A percentile compares a stretch with the other conserved stretches of the same genome.
Conservation (phyloP, 1,139 yeast species). For the Protomyces macrosporus region DNA sequence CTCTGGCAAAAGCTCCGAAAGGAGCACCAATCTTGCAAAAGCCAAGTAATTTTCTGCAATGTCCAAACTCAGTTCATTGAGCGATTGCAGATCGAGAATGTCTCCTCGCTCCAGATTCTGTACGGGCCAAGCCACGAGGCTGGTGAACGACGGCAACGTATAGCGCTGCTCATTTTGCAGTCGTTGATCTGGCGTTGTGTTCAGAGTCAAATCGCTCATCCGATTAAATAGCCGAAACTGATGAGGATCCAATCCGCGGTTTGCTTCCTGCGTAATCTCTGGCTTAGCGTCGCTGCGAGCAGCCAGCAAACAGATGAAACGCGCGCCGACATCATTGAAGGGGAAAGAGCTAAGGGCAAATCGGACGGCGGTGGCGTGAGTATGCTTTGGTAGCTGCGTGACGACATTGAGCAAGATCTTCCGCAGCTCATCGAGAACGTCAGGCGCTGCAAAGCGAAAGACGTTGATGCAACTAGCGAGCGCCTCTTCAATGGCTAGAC, state of each 20-base stretch:
- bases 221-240: conserved; percentile 45
- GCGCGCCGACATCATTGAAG: conserved; percentile 63
- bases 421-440: conserved; percentile 47
- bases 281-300: conserved; percentile 53
- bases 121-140: background rate
- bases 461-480: conserved; percentile 56
- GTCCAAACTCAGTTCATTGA: background rate
- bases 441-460: conserved; percentile 44
- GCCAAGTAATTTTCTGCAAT: background rate
- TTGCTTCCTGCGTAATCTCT: conserved; percentile 75
- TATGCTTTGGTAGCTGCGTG: conserved; percentile 30
- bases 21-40: background rate
- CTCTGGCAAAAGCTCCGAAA: background rate
- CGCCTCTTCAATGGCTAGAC: conserved; percentile 68
- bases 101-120: background rate
- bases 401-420: conserved; percentile 44
- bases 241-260: conserved; percentile 77
- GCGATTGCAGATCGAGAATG: background rate
- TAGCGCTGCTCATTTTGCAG: background rate
- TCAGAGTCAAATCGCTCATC: conserved; percentile 4
- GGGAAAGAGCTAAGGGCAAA: conserved; percentile 61
- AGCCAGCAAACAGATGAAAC: conserved; percentile 65
- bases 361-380: conserved; percentile 55
- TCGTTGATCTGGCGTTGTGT: conserved; percentile 7
- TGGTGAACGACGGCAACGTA: background rate